Base-by-base conservation (phyloP, 345 rosid genomes). In the Lepidium africanum region DNA sequence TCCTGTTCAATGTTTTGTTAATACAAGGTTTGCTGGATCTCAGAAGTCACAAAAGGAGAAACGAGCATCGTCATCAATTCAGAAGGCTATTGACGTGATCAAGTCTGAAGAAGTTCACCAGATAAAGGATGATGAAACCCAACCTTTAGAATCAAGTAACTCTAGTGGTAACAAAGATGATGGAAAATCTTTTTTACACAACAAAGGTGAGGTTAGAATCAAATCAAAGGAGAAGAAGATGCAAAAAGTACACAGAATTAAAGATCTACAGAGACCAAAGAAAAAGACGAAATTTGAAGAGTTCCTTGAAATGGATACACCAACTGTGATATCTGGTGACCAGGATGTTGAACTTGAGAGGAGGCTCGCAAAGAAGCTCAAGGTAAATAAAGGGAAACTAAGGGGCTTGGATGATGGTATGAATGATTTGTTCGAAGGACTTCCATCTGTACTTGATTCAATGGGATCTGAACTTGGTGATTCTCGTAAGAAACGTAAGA, bases 321-420 rank as follows among this genome's bases (percentile, higher is more conserved):
- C 63, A 36, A 66, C 59, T 32, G 49, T 14, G 43, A 42, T 49
- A 37, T 66, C 71, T 69, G 79, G 71, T 1, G 77, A 84, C 9
- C 78, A 84, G 58, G 99, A 94, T 84, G 38, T 79, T 76, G 76
- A 69, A 65, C 36, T 89, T 71, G 99, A 94, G 77, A 91, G 77
- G 75, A 87, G 76, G 71, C 92, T 94, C 37, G 95, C 92, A 7
- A 91, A 86, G 89, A 91, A 83, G 76, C 92, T 94, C 62, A 91
- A 84, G 77, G 85, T 84, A 52, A 94, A 94, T 65, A 77, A 63
- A 25, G 89, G 95, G 14, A 83, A 82, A 66, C 67, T 91, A 73
- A 75, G 86, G 72, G 91, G 88, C 23, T 51, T 59, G 58, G 89
- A 89, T 71, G 99, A 91, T 76, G 87, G 81, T 17, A 62, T 94